Evolutionary conservation across 2,329 filamentous ascomycete genomes (phyloP), one percentile per base, ranked within the genome.

Genomic region (Lasiodiplodia citricola): DNA sequence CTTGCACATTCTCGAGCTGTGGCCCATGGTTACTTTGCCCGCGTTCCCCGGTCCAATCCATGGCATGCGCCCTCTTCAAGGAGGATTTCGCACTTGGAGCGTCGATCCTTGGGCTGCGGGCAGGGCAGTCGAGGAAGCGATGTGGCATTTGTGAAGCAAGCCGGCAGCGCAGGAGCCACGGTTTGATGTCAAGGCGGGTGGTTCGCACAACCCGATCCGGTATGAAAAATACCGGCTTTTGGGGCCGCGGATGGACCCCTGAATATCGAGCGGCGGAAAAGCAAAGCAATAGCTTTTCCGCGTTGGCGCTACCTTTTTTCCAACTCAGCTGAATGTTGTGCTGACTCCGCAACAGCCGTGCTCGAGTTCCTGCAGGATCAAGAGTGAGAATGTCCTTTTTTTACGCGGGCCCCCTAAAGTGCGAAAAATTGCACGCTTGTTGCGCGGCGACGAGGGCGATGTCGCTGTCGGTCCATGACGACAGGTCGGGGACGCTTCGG

Each of bases 321-420:
- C 10, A 38, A 38, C 21, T 52, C 13, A 50, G 23, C 47, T 52
- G 50, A 44, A 23, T 18, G 3, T 35, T 25, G 21, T 47, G 18
- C 66, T 68, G 28, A 68, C 73, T 47, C 11, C 21, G 28, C n/a
- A 37, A 56, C 71, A 91, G 89, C 85, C 71, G 89, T 91, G 13
- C 84, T 90, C 28, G 88, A 91, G 56, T 92, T 91, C 73, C 77
- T 92, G 62, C 84, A 75, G 79, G 88, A 80, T 82, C 83, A 82
- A 71, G 82, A 77, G 44, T 52, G 14, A 76, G 44, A 18, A 41
- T 5, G n/a, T 35, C 31, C 6, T 8, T 38, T 62, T 62, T 37
- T 35, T 11, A 28, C 44, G 47, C 21, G 23, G 28, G 21, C n/a
- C 7, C 7, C 37, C 23, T 5, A 52, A 6, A 44, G 44, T 52